Base-by-base conservation (phyloP, 192 early-diverging fungal genomes). In the Gigaspora rosea region DNA sequence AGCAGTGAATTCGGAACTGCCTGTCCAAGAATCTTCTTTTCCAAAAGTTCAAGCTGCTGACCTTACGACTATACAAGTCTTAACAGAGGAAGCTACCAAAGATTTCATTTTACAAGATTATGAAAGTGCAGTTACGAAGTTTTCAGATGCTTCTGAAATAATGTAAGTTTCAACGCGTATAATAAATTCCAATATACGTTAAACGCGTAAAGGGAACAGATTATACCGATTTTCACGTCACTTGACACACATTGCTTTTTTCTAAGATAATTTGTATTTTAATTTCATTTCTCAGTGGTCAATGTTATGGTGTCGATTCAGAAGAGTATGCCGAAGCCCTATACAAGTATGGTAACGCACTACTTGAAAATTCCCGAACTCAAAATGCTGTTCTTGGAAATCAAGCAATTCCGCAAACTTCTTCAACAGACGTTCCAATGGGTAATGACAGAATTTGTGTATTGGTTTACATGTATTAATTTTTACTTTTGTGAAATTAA, bases 301-400 rank as follows among this genome's bases (percentile, higher is more conserved):
- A 88, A 59, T 79, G 86, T 2, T 86, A 91, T 82, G 93, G 93
- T 35, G 80, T 80, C 73, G 81, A 86, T 11, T 88, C 91, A 15
- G 82, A 82, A 47, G 81, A 86, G 62, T 93, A 89, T 76, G 94
- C 91, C 3, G 92, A 94, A 77, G 87, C 86, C 0, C 79, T 92
- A 62, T 90, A 93, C 64, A 79, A 89, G 71, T 95, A 94, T 77
- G 94, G 94, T 27, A 83, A 87, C 16, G 90, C 93, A 6, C 80
- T 95, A 9, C 78, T 94, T n/a, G 86, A 92, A 66, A 85, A 91
- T 71, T 91, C 91, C 13, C 89, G 94, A 56, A 82, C 91, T 76
- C 89, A 93, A 64, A 92, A 81, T 78, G 89, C 91, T 52, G 90
- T 93, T n/a, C 77, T 95, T 58, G 94, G 92, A 10, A 86, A 88